Base-by-base conservation (phyloP, 495 filamentous ascomycete genomes). In the Podospora tetraspora region DNA sequence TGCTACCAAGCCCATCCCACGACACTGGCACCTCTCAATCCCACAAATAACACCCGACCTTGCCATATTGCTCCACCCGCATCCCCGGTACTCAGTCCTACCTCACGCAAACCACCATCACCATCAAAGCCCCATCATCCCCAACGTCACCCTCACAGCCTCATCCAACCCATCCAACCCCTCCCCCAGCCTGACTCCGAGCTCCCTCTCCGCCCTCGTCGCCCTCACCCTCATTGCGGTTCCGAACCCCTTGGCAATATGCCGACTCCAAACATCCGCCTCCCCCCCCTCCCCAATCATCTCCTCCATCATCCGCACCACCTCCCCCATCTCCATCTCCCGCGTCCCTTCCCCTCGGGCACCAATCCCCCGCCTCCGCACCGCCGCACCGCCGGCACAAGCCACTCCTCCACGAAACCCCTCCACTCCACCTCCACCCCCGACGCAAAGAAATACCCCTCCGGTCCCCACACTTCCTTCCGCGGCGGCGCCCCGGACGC, bases 171-270 rank as follows among this genome's bases (percentile, higher is more conserved):
- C 58, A 5, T 11, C 11, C 12, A 66, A n/a, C 19, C 57, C 64
- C 64, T 43, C 32, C 30, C n/a, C 32, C 4, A 19, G 0, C 13
- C 37, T 22, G 9, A 57, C 19, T 2, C 64, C 58, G 13, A 66
- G 34, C 21, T 27, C 21, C 16, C 58, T 59, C 66, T 66, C 34
- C 21, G 29, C 66, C 32, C 69, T 57, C 22, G 24, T 34, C 5
- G 43, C 37, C 57, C 69, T 62, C 1, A 68, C 29, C 37, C 63
- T 64, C 69, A 68, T 66, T 0, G 56, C 34, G 2, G 37, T 65
- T 25, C 69, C 69, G 59, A 71, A 71, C 34, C 69, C 69, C 57
- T 71, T 66, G 2, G 69, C 66, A 62, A 71, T 71, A 16, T 68
- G 66, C 16, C 58, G 22, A 59, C 66, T 66, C 58, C 63, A 71